These are phyloP conservation scores for Daldinia loculata DNA, from an alignment of 495 filamentous ascomycete species.

Conservation along the genomic window DNA sequence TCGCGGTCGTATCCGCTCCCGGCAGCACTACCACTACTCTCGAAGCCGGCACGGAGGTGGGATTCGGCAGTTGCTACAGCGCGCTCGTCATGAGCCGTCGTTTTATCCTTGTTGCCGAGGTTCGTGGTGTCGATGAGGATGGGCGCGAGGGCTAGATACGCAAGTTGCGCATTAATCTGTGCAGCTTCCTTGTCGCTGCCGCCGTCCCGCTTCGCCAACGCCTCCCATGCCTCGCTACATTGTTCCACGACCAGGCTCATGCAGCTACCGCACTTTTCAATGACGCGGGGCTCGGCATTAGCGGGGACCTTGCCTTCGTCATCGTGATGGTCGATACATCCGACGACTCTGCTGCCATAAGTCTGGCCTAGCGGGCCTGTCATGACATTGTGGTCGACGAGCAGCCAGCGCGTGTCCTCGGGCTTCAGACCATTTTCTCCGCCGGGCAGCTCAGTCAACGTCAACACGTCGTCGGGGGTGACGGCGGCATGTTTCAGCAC, in stretches of 20 bases:
- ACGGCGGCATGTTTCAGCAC: conserved; percentile 58
- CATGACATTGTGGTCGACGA: conserved; percentile 92
- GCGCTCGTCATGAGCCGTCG: conserved; percentile 71
- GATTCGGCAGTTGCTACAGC: conserved; percentile 72
- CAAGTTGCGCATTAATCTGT: conserved; percentile 63
- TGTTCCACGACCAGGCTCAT: conserved; percentile 76
- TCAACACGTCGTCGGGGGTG: conserved; percentile 56
- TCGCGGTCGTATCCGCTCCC: conserved; percentile 59
- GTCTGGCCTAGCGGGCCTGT: conserved; percentile 61
- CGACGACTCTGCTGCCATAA: conserved; percentile 60
- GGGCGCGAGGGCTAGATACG: conserved; percentile 78
- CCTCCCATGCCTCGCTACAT: conserved; percentile 47
- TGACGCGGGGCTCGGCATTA: conserved; percentile 64
- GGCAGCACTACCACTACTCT: background rate
- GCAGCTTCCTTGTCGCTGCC: background rate
- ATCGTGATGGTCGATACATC: conserved; percentile 92
- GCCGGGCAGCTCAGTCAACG: conserved; percentile 59
- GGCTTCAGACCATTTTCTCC: conserved; percentile 35
- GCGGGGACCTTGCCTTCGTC: conserved; percentile 74
- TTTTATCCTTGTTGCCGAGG: conserved; percentile 73
- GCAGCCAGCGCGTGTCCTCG: conserved; percentile 62
- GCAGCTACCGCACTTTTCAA: conserved; percentile 81
- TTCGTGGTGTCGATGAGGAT: conserved; percentile 88
- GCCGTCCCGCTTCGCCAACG: conserved; percentile 19
- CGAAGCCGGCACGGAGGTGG: conserved; percentile 31